Evolutionary conservation across 2,329 filamentous ascomycete genomes (phyloP).

Genomic region (Colletotrichum agaves): DNA sequence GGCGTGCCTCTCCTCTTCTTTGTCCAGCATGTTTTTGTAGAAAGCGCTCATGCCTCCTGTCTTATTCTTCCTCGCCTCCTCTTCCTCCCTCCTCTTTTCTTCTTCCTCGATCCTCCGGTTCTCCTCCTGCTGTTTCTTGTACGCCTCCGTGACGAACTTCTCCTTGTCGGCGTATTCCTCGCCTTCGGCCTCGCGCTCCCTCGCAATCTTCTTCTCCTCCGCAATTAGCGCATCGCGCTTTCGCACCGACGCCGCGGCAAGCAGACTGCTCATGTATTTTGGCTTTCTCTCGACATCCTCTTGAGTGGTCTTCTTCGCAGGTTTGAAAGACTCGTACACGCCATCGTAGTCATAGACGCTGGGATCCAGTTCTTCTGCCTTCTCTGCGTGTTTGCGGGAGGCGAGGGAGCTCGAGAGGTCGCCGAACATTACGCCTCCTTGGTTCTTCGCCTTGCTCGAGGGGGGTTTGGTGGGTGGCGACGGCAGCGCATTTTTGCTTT

Average conservation of each 20-base stretch:
- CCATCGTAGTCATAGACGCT: constrained; percentile 88
- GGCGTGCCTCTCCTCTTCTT: constrained; percentile 75
- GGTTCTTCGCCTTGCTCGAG: constrained; percentile 55
- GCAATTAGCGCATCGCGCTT: constrained; percentile 83
- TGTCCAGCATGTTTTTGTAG: constrained; percentile 78
- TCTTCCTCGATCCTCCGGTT: constrained; percentile 76
- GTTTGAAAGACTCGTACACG: constrained; percentile 81
- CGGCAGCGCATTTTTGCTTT: constrained; percentile 46
- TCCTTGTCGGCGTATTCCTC: constrained; percentile 86
- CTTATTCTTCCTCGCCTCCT: constrained; percentile 71
- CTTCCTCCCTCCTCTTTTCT: constrained; percentile 73
- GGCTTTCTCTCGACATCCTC: constrained; percentile 71
- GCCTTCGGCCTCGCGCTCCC: constrained; percentile 82
- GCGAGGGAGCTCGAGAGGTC: constrained; percentile 75
- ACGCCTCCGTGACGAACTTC: constrained; percentile 86
- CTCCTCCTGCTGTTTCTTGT: constrained; percentile 84
- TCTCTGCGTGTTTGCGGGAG: constrained; percentile 71
- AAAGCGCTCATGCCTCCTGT: constrained; percentile 81
- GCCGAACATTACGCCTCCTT: constrained; percentile 61
- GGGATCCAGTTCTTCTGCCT: constrained; percentile 74
- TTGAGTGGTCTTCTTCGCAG: constrained; percentile 65
- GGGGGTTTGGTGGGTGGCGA: constrained; percentile 50
- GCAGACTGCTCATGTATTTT: constrained; percentile 81
- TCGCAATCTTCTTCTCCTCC: constrained; percentile 81
- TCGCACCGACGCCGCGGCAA: constrained; percentile 78